Evolutionary conservation across 495 filamentous ascomycete species (phyloP).

Genomic region (Xylaria curta): DNA sequence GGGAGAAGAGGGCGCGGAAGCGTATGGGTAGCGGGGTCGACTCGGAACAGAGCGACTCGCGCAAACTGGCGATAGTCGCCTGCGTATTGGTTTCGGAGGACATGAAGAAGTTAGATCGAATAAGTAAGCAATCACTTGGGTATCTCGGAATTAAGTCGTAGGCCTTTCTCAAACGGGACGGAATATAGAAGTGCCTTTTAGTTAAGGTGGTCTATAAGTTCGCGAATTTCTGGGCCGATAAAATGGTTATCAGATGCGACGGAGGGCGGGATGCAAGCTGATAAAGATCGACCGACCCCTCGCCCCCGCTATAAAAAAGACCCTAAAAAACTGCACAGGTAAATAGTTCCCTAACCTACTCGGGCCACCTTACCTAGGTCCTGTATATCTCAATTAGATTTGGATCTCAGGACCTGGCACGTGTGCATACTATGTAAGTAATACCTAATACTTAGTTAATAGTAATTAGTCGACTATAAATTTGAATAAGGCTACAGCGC

Average conservation of each 20-base stretch:
- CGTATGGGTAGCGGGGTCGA: constrained; percentile 80
- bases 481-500: too few relatives aligned
- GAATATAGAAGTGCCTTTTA: background rate
- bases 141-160: background rate
- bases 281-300: constrained; percentile 24
- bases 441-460: too few relatives aligned
- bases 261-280: background rate
- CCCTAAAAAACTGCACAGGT: constrained; percentile 1
- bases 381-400: too few relatives aligned
- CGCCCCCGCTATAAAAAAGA: constrained; percentile 18
- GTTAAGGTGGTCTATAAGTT: background rate
- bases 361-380: too few relatives aligned
- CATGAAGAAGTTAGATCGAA: constrained; percentile 24
- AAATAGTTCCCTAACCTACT: too few relatives aligned
- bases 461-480: background rate
- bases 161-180: background rate
- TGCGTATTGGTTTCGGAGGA: constrained; percentile 31
- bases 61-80: constrained; percentile 64
- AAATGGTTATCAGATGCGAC: constrained; percentile 30
- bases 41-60: constrained; percentile 79
- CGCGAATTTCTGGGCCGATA: constrained; percentile 6
- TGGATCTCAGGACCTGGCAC: too few relatives aligned
- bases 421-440: too few relatives aligned
- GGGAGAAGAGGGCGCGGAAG: constrained; percentile 96
- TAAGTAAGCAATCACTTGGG: background rate